Conservation (phyloP, 2,329 filamentous ascomycete genomes). For the Chrysoporthe puriensis region DNA sequence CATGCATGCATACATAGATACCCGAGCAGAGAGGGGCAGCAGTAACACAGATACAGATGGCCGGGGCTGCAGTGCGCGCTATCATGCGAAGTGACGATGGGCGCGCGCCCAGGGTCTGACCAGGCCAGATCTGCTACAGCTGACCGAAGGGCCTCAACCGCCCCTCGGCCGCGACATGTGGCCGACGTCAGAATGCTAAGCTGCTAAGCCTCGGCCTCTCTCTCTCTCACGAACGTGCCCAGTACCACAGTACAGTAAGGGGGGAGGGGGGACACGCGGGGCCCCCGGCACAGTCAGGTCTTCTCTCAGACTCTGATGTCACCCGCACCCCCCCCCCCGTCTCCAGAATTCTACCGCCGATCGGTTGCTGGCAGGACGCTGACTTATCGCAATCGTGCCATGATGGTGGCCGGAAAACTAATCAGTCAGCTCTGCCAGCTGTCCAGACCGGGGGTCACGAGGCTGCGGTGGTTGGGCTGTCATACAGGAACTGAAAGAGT, state of each 20-base stretch:
- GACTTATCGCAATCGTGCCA: background rate
- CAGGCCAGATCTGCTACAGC: background rate
- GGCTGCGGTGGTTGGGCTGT: no score
- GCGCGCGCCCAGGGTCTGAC: background rate
- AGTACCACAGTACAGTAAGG: background rate
- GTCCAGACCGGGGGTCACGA: background rate
- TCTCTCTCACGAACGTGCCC: background rate
- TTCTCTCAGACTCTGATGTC: no score
- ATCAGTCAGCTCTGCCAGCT: background rate
- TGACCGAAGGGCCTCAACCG: background rate
- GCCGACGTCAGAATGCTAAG: slow-evolving; percentile 12
- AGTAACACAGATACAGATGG: no score
- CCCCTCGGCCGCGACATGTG: background rate
- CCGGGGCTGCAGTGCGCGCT: no score
- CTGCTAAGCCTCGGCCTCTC: slow-evolving; percentile 3
- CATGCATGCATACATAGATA: no score
- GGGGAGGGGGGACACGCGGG: background rate
- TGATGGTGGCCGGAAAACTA: background rate
- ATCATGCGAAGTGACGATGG: background rate
- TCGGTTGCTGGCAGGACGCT: background rate
- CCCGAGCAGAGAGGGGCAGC: no score
- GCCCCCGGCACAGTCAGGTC: no score
- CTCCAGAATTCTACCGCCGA: background rate
- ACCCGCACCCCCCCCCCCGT: no score
- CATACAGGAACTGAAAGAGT: no score